phyloP scores from a whole-genome alignment of 2,329 filamentous ascomycete species.

The Fusarium domesticum region DNA sequence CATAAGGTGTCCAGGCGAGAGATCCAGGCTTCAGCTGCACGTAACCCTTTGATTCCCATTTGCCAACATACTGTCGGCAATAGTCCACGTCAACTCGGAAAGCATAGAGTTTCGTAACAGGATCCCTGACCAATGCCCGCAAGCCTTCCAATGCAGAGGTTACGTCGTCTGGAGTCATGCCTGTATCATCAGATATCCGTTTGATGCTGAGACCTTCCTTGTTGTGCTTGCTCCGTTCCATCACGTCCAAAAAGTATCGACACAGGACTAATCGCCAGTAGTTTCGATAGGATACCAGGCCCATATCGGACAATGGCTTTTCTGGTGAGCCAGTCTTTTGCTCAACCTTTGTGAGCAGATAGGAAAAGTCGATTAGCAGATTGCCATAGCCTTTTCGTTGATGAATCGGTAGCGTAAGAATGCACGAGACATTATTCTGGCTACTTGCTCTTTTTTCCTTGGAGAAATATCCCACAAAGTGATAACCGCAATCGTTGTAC shows the following conservation, averaged over 20 bases:
- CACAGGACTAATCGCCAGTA: conserved; percentile 94
- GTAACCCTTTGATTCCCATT: conserved; percentile 86
- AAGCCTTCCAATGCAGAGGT: conserved; percentile 90
- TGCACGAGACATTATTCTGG: conserved; percentile 96
- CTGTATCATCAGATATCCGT: conserved; percentile 80
- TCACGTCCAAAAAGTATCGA: conserved; percentile 66
- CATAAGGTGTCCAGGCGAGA: conserved; percentile 92
- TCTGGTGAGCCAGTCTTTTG: conserved; percentile 93
- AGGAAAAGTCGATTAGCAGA: conserved; percentile 96
- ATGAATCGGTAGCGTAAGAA: conserved; percentile 91
- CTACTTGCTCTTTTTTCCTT: conserved; percentile 96
- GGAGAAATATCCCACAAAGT: conserved; percentile 98
- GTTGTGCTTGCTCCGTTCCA: conserved; percentile 30
- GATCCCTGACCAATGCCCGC: conserved; percentile 84
- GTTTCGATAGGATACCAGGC: conserved; percentile 91
- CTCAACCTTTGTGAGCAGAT: conserved; percentile 89
- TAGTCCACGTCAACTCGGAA: conserved; percentile 83
- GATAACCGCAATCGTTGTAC: conserved; percentile 85
- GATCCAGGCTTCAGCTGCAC: conserved; percentile 77
- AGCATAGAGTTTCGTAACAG: conserved; percentile 82
- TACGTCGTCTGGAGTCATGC: conserved; percentile 94
- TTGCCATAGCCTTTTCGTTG: conserved; percentile 97
- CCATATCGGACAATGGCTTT: conserved; percentile 97
- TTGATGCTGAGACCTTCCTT: conserved; percentile 57
- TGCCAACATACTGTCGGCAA: conserved; percentile 81